Evolutionary conservation across 2,329 filamentous ascomycete genomes (phyloP), one percentile per base, ranked within the genome.

Genomic region (Nemania sp.): DNA sequence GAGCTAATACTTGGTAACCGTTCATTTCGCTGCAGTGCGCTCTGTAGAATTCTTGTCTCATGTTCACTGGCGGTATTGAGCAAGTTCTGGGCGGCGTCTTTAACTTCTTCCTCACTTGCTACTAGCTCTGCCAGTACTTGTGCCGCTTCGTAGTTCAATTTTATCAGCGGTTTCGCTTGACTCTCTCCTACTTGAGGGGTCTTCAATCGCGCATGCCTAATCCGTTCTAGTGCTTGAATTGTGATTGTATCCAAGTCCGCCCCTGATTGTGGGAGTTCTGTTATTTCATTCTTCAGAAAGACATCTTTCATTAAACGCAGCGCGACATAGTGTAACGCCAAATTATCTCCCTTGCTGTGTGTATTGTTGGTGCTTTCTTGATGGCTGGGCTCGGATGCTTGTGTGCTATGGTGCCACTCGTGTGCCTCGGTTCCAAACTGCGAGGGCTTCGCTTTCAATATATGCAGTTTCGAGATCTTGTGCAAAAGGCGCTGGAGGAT

Each of bases 221-320:
- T 47, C n/a, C 22, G n/a, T 24, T 47, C n/a, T 11, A 22, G 22
- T 22, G 45, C 18, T 47, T 3, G 18, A 47, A 5, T 47, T 20
- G 18, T 24, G 45, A 24, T 18, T 24, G 22, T 11, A 6, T 47
- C 45, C n/a, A 20, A 22, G 45, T 47, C 22, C 2, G 22, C 3
- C 8, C 4, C 1, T 8, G n/a, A 20, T 47, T 47, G 45, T 47
- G 45, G 1, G n/a, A 11, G 3, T 10, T 24, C 8, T 10, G 7
- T 22, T 20, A 47, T 47, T 47, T 47, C 45, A 47, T 47, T 18
- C 45, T 47, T 47, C n/a, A 47, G 5, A n/a, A 47, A 47, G 45
- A 47, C n/a, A 11, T 24, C 45, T 20, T 20, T 47, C 45, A 47
- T 22, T 20, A 47, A 22, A n/a, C 45, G 22, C 18, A 20, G 8